phyloP scores from a whole-genome alignment of 169 alveolate species.

The Cryptosporidium bovis region DNA sequence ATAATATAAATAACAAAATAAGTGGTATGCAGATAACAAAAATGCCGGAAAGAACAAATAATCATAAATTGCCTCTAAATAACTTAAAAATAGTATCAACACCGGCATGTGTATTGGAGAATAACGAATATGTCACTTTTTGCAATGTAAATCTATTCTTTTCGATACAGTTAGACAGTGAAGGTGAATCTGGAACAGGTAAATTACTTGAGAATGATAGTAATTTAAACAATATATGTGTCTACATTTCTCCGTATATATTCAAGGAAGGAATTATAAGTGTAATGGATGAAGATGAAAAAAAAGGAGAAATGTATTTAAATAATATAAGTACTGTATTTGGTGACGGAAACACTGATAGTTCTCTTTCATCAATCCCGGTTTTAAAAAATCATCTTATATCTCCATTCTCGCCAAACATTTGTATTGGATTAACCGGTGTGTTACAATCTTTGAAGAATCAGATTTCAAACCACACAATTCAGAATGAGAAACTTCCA shows the following conservation, averaged over 20 bases:
- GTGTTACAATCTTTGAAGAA: neutral
- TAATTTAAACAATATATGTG: constrained; percentile 39
- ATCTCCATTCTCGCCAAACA: constrained; percentile 60
- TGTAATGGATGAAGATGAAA: too few species aligned
- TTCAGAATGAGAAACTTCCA: constrained; percentile 49
- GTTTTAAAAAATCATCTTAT: constrained; percentile 20
- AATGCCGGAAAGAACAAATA: too few species aligned
- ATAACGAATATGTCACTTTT: constrained; percentile 27
- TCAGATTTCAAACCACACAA: neutral
- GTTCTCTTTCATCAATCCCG: constrained; percentile 35
- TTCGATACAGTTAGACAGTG: constrained; percentile 11
- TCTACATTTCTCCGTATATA: constrained; percentile 42
- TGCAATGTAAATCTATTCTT: constrained; percentile 34
- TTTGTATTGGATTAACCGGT: constrained; percentile 33
- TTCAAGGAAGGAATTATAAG: constrained; percentile 4
- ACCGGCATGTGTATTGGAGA: constrained; percentile 58
- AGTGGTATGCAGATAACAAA: too few species aligned
- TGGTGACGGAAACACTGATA: neutral
- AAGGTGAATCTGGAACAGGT: neutral
- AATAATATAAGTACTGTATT: neutral
- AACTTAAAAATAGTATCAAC: constrained; percentile 46
- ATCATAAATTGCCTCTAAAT: constrained; percentile 22
- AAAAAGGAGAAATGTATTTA: neutral
- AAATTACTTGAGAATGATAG: neutral
- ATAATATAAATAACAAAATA: neutral